Evolutionary conservation across 352 stramenopile genomes (phyloP).

Genomic region (Phytophthora rubi): DNA sequence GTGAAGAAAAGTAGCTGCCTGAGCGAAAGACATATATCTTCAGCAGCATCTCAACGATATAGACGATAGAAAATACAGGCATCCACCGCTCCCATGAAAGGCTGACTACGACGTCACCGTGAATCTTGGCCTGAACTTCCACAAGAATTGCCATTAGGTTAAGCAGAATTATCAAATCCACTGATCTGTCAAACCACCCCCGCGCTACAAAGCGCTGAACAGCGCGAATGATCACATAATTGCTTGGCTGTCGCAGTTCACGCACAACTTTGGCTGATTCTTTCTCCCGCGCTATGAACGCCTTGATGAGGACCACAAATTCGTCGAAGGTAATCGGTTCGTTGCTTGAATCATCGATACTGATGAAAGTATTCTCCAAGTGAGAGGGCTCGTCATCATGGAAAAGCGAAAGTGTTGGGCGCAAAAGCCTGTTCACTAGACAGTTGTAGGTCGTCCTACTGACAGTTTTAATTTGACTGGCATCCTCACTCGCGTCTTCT

Average conservation of each 20-base stretch:
- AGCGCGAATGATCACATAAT: conserved; percentile 31
- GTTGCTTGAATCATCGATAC: conserved; percentile 8
- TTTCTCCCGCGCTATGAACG: conserved; percentile 30
- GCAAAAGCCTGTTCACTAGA: conserved; percentile 36
- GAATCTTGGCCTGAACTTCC: conserved; percentile 60
- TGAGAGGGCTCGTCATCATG: conserved; percentile 17
- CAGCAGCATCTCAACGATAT: conserved; percentile 83
- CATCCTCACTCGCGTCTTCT: not conserved
- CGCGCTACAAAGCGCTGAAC: conserved; percentile 33
- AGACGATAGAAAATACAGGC: conserved; percentile 70
- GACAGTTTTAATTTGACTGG: conserved; percentile 34
- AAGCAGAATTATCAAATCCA: conserved; percentile 49
- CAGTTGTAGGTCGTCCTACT: conserved; percentile 35
- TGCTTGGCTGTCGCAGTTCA: conserved; percentile 18
- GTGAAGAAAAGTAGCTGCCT: conserved; percentile 61
- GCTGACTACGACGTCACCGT: conserved; percentile 28
- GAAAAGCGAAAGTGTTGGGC: conserved; percentile 44
- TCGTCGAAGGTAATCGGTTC: conserved; percentile 36
- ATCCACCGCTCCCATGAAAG: conserved; percentile 60
- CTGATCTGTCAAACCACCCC: conserved; percentile 43
- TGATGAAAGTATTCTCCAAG: conserved; percentile 3
- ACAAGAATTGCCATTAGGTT: conserved; percentile 58
- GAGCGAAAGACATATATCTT: conserved; percentile 74
- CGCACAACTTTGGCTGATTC: conserved; percentile 5
- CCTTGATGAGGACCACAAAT: conserved; percentile 41